phyloP scores from a whole-genome alignment of 2,329 filamentous ascomycete genomes.

The Colletotrichum tabaci region DNA sequence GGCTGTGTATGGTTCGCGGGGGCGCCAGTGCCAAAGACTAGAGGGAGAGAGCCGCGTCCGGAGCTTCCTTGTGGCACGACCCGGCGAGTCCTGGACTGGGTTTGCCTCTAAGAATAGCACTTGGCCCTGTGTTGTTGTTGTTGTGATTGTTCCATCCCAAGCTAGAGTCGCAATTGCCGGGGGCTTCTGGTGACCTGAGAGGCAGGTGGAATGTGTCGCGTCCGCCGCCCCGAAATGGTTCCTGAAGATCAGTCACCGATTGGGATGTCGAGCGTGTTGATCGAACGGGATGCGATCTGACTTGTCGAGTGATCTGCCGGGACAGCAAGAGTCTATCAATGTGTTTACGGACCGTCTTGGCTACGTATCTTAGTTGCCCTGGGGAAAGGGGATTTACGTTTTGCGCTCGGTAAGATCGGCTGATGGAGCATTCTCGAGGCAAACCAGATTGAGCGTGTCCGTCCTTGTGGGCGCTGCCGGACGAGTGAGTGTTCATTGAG shows the following conservation, averaged over 20 bases:
- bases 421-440: not conserved
- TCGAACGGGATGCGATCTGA: not conserved
- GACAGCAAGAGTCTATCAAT: not conserved
- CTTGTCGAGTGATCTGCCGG: not conserved
- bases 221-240: not conserved
- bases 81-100: not conserved
- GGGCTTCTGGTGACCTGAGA: slow-evolving; percentile 7
- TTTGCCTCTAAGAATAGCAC: slow-evolving; percentile 6
- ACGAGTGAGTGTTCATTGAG: too few relatives aligned
- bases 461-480: not conserved
- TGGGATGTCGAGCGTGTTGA: not conserved
- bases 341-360: too few relatives aligned
- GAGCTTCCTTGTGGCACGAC: slow-evolving; percentile 18
- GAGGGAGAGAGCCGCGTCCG: not conserved
- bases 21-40: not conserved
- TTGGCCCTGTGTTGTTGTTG: not conserved
- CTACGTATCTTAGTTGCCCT: not conserved
- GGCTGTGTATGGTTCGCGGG: slow-evolving; percentile 9
- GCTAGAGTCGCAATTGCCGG: not conserved
- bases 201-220: slow-evolving; percentile 1
- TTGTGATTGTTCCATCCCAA: not conserved
- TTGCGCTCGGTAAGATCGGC: not conserved
- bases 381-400: too few relatives aligned
- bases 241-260: slow-evolving; percentile 19
- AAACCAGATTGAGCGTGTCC: not conserved